These are phyloP conservation scores for Penicillium digitatum DNA, from an alignment of 2,329 filamentous ascomycete species.

Conservation along the genomic window DNA sequence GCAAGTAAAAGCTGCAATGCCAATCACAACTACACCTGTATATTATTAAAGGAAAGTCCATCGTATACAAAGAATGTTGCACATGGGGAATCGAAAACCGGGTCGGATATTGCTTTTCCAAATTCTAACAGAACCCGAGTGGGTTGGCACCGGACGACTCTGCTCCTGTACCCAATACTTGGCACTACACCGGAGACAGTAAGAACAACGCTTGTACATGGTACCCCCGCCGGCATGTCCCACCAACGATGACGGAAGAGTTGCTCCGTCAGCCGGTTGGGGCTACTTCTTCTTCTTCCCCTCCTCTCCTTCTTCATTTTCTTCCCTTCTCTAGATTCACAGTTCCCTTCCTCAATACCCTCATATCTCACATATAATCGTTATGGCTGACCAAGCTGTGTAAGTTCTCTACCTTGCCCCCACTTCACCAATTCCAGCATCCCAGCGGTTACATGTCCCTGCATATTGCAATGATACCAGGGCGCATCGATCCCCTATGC, in stretches of 20 bases:
- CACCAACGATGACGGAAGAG: slow-evolving; percentile 35
- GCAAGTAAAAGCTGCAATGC: slow-evolving; percentile 4
- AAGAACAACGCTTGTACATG: slow-evolving; percentile 8
- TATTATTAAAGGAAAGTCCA: neutral
- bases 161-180: slow-evolving; percentile 32
- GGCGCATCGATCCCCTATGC: neutral
- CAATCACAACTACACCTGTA: neutral
- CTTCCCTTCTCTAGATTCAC: slow-evolving; percentile 20
- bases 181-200: slow-evolving; percentile 20
- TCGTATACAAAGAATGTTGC: neutral
- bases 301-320: slow-evolving; percentile 26
- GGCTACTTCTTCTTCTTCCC: slow-evolving; percentile 21
- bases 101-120: slow-evolving; percentile 18
- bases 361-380: slow-evolving; percentile 19
- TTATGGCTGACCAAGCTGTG: slow-evolving; percentile 46
- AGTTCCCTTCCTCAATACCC: slow-evolving; percentile 13
- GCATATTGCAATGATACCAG: neutral
- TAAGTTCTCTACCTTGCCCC: slow-evolving; percentile 31
- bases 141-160: slow-evolving; percentile 35
- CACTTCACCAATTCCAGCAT: slow-evolving; percentile 7
- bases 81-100: slow-evolving; percentile 1
- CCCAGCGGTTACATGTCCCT: neutral
- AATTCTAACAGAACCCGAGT: slow-evolving; percentile 21
- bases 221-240: slow-evolving; percentile 22
- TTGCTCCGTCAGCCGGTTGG: slow-evolving; percentile 34